These are phyloP conservation scores for Boletus rubroflammeus DNA, from an alignment of 768 basidiomycete species.

Conservation along the genomic window DNA sequence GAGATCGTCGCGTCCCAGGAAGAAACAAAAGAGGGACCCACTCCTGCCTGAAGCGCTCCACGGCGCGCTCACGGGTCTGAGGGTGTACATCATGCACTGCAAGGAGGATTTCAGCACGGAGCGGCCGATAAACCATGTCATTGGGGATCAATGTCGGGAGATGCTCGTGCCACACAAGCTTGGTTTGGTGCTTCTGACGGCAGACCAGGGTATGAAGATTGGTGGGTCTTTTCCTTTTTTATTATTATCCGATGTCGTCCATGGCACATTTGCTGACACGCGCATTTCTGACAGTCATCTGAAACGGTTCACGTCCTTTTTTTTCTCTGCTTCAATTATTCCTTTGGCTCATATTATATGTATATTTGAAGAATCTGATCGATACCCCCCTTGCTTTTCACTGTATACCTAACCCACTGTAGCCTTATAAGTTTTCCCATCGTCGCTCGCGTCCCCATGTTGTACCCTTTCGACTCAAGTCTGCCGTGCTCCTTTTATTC, in stretches of 20 bases:
- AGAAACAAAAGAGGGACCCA: constrained; percentile 38
- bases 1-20: constrained; percentile 23
- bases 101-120: constrained; percentile 65
- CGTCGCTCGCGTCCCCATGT: not conserved
- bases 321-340: not conserved
- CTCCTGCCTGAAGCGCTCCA: constrained; percentile 42
- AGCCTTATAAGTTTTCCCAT: constrained; percentile 20
- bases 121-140: constrained; percentile 57
- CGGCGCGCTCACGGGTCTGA: constrained; percentile 54
- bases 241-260: not conserved
- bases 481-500: too few species aligned
- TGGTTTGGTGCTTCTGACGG: constrained; percentile 67
- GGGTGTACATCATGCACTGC: constrained; percentile 83
- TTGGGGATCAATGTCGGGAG: constrained; percentile 66
- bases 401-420: constrained; percentile 39
- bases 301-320: constrained; percentile 6
- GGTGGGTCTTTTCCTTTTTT: constrained; percentile 45
- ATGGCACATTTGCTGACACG: not conserved
- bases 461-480: constrained; percentile 3
- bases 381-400: constrained; percentile 16
- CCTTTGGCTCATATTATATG: not conserved
- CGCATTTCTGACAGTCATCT: constrained; percentile 35
- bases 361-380: constrained; percentile 6
- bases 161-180: constrained; percentile 59
- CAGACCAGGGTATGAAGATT: constrained; percentile 78